Percentiles rank a stretch among this genome's conserved stretches.
phyloP scores from a whole-genome alignment of 2,329 filamentous ascomycete species.

The Hypomyces perniciosus region DNA sequence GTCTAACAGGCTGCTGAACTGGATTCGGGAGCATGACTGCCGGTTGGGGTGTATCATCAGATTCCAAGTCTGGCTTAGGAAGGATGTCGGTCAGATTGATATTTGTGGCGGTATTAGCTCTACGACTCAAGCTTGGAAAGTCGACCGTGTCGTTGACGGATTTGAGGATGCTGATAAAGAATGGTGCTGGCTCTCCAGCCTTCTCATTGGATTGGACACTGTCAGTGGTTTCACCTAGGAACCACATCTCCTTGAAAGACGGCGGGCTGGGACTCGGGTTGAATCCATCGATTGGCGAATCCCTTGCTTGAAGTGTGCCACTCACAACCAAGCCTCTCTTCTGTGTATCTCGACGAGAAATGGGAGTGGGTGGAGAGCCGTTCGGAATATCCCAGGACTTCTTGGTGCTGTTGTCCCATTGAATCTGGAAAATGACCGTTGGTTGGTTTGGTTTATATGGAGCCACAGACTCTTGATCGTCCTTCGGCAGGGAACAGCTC shows the following conservation, averaged over 20 bases:
- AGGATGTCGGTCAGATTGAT: slow-evolving; percentile 37
- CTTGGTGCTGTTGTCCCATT: slow-evolving; percentile 57
- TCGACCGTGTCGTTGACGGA: slow-evolving; percentile 33
- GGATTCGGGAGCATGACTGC: slow-evolving; percentile 67
- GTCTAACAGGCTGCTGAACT: slow-evolving; percentile 68
- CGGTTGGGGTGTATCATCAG: slow-evolving; percentile 66
- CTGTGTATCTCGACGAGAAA: slow-evolving; percentile 19
- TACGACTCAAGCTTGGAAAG: slow-evolving; percentile 17
- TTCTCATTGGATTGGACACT: slow-evolving; percentile 59
- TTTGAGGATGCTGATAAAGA: slow-evolving; percentile 70
- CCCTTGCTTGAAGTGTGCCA: neutral
- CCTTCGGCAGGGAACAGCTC: slow-evolving; percentile 81
- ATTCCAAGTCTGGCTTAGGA: slow-evolving; percentile 55
- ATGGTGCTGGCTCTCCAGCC: slow-evolving; percentile 79
- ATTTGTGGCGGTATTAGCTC: slow-evolving; percentile 8
- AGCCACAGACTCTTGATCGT: slow-evolving; percentile 58
- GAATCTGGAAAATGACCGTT: slow-evolving; percentile 73
- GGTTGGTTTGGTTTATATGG: slow-evolving; percentile 65
- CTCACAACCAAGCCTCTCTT: too few species aligned
- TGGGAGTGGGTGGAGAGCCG: slow-evolving; percentile 25
- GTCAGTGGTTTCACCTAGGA: slow-evolving; percentile 83
- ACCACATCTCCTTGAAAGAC: slow-evolving; percentile 64
- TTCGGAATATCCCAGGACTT: slow-evolving; percentile 45
- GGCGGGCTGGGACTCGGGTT: slow-evolving; percentile 53
- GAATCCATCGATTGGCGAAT: slow-evolving; percentile 25